Conservation (phyloP, 148 eudicot genomes). For the Rhododendron griersonianum region DNA sequence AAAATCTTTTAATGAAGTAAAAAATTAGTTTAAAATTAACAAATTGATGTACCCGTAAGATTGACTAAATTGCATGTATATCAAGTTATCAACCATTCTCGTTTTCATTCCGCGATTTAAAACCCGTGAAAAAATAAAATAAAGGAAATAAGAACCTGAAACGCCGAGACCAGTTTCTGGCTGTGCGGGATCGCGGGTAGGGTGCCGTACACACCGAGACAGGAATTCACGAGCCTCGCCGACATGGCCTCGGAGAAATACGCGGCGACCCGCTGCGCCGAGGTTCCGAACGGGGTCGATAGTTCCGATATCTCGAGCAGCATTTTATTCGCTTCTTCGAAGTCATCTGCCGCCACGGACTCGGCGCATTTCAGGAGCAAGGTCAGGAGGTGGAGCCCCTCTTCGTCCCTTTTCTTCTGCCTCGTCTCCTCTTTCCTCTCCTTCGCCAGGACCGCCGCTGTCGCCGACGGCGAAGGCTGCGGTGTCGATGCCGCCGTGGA, state of each 20-base stretch:
- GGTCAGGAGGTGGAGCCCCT: constrained; percentile 78
- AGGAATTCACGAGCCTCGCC: constrained; percentile 56
- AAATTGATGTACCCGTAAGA: no score
- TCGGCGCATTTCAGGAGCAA: constrained; percentile 86
- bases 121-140: background rate
- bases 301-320: constrained; percentile 74
- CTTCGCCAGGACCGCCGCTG: constrained; percentile 12
- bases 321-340: constrained; percentile 73
- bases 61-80: no score
- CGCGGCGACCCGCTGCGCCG: constrained; percentile 91
- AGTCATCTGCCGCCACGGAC: constrained; percentile 63
- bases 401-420: constrained; percentile 62
- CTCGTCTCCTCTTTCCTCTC: constrained; percentile 45
- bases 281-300: constrained; percentile 84
- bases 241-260: constrained; percentile 99
- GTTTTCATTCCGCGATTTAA: no score
- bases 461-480: background rate
- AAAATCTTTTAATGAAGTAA: no score
- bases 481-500: background rate
- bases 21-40: no score
- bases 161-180: constrained; percentile 20
- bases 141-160: background rate
- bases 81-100: no score
- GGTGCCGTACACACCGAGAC: constrained; percentile 60
- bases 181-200: constrained; percentile 44